A percentile compares a stretch with the other conserved stretches of the same genome.
phyloP scores from a whole-genome alignment of 2,329 filamentous ascomycete genomes.

The Dactylellina sp. region DNA sequence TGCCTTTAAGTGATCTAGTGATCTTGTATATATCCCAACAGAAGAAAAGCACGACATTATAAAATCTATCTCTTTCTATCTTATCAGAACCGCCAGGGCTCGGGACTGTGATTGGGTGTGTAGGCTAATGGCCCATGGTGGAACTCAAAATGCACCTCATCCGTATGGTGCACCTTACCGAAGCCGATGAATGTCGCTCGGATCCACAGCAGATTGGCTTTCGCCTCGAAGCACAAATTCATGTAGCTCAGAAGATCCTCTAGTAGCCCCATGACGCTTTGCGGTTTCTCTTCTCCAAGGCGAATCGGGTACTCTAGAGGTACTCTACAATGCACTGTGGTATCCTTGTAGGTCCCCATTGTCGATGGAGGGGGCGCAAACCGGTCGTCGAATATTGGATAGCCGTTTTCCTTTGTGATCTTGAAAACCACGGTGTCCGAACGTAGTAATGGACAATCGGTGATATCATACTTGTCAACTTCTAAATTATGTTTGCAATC shows the following conservation, averaged over 20 bases:
- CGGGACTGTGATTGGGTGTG: no score
- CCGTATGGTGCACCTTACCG: constrained; percentile 21
- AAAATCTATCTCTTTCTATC: background rate
- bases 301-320: constrained; percentile 29
- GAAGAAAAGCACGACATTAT: background rate
- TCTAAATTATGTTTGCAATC: background rate
- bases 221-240: constrained; percentile 24
- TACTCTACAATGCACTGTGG: constrained; percentile 14
- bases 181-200: constrained; percentile 31
- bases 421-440: constrained; percentile 31
- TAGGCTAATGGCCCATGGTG: constrained; percentile 1
- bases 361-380: constrained; percentile 9
- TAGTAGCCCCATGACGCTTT: constrained; percentile 33
- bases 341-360: constrained; percentile 19
- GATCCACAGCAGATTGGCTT: constrained; percentile 25
- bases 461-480: constrained; percentile 16
- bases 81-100: background rate
- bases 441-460: constrained; percentile 14
- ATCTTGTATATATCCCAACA: constrained; percentile 35
- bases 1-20: background rate
- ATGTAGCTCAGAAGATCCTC: constrained; percentile 32
- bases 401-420: constrained; percentile 16
- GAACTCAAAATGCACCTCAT: constrained; percentile 37
- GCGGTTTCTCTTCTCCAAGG: constrained; percentile 34
- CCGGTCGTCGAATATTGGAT: constrained; percentile 31